Conservation (phyloP, 495 filamentous ascomycete genomes). For the Aspergillus incahuasiensis region DNA sequence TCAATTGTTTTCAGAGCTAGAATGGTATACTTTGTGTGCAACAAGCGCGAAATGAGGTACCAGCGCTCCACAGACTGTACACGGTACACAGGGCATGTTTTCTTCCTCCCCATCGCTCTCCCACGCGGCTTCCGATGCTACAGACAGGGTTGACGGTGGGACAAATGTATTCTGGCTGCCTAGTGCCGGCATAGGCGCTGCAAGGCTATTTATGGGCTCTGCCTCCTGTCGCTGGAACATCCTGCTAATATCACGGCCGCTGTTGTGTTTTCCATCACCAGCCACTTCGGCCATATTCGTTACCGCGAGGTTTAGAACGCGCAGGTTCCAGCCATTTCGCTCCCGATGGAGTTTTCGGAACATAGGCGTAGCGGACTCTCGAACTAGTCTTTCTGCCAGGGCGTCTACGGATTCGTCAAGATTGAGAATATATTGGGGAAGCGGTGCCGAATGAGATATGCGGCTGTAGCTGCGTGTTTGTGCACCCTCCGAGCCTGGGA, state of each 20-base stretch:
- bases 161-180: background rate
- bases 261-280: slow-evolving; percentile 43
- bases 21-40: slow-evolving; percentile 71
- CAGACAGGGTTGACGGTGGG: background rate
- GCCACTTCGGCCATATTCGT: slow-evolving; percentile 73
- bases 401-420: slow-evolving; percentile 52
- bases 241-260: slow-evolving; percentile 54
- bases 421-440: slow-evolving; percentile 66
- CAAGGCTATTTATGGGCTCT: slow-evolving; percentile 31
- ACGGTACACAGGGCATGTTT: slow-evolving; percentile 37
- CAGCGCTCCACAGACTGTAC: slow-evolving; percentile 54
- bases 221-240: slow-evolving; percentile 70
- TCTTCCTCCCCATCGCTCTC: slow-evolving; percentile 44
- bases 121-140: slow-evolving; percentile 8
- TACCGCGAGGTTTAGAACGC: slow-evolving; percentile 79
- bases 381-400: slow-evolving; percentile 63
- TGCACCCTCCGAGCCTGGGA: slow-evolving; percentile 49
- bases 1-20: background rate
- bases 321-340: slow-evolving; percentile 68
- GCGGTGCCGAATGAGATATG: slow-evolving; percentile 60
- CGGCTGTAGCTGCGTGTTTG: slow-evolving; percentile 51
- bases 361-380: slow-evolving; percentile 59
- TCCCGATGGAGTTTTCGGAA: slow-evolving; percentile 71
- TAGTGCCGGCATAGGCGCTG: background rate
- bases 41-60: slow-evolving; percentile 69